These are phyloP conservation scores for Penicillium expansum DNA, from an alignment of 2,329 filamentous ascomycete species.

Conservation along the genomic window DNA sequence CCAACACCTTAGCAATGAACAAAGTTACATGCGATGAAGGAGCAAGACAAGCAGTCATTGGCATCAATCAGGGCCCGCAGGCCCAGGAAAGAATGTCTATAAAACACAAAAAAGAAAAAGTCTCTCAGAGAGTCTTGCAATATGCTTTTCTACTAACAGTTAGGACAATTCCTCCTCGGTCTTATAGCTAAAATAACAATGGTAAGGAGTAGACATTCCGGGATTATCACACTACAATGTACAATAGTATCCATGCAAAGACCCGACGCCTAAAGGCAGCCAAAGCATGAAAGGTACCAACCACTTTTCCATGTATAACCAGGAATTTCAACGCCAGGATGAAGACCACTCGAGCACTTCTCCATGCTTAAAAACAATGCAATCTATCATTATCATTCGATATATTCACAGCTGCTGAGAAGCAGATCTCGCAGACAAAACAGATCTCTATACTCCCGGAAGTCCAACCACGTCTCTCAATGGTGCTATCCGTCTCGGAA, in stretches of 20 bases:
- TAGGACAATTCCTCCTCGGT: too few relatives aligned
- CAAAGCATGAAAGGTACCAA: background rate
- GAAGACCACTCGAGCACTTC: background rate
- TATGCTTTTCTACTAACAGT: too few relatives aligned
- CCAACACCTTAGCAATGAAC: background rate
- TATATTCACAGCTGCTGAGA: slow-evolving; percentile 10
- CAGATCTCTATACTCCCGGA: slow-evolving; percentile 34
- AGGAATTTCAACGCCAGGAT: background rate
- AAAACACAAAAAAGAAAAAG: too few relatives aligned
- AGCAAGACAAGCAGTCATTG: background rate
- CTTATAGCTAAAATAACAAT: too few relatives aligned
- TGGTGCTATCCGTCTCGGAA: slow-evolving; percentile 46
- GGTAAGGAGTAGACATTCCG: too few relatives aligned
- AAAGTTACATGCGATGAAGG: background rate
- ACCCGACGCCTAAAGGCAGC: background rate
- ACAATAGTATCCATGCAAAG: background rate
- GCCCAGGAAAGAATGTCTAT: background rate
- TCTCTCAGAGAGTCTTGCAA: too few relatives aligned
- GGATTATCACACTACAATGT: background rate
- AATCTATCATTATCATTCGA: slow-evolving; percentile 13
- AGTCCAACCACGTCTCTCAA: slow-evolving; percentile 49
- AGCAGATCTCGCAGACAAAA: background rate
- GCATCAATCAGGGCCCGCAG: too few relatives aligned
- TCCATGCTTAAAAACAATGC: background rate
- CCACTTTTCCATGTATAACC: background rate